Conservation (phyloP, 1,284 basidiomycete genomes). For the Tylopilus orsonianus region DNA sequence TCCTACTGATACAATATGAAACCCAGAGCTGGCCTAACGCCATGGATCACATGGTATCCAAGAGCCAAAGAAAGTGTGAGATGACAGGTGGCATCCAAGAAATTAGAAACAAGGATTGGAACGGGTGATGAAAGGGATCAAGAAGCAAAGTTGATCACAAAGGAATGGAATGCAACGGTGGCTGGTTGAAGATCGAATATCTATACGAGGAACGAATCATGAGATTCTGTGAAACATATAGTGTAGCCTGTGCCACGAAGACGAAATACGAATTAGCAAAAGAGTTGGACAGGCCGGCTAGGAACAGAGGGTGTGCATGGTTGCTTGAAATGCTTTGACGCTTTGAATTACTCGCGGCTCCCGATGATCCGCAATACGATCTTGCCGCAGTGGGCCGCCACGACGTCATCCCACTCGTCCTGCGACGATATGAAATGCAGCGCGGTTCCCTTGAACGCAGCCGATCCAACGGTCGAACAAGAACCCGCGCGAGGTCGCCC, state of each 20-base stretch:
- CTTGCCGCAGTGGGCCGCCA: conserved; percentile 28
- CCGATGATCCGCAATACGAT: conserved; percentile 36
- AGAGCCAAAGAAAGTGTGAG: not conserved
- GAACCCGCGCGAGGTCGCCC: conserved; percentile 38
- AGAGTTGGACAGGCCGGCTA: conserved; percentile 6
- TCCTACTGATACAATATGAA: conserved; percentile 15
- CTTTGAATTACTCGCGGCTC: conserved; percentile 12
- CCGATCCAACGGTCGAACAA: conserved; percentile 34
- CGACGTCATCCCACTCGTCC: conserved; percentile 41
- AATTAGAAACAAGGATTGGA: not conserved
- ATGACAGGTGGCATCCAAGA: no score
- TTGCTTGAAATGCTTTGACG: not conserved
- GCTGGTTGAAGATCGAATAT: not conserved
- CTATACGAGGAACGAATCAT: no score
- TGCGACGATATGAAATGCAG: conserved; percentile 40
- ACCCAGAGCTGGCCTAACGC: conserved; percentile 12
- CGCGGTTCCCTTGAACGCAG: conserved; percentile 10
- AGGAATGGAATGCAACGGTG: not conserved
- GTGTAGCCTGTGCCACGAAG: conserved; percentile 12
- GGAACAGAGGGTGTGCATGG: conserved; percentile 6
- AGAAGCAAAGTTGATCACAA: no score
- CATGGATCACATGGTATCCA: conserved; percentile 4
- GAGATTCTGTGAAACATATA: not conserved
- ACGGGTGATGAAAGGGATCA: no score
- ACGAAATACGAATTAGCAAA: conserved; percentile 5